A percentile compares a stretch with the other conserved stretches of the same genome.
Evolutionary conservation across 352 stramenopile species (phyloP).

Genomic region (Thraustotheca clavata): DNA sequence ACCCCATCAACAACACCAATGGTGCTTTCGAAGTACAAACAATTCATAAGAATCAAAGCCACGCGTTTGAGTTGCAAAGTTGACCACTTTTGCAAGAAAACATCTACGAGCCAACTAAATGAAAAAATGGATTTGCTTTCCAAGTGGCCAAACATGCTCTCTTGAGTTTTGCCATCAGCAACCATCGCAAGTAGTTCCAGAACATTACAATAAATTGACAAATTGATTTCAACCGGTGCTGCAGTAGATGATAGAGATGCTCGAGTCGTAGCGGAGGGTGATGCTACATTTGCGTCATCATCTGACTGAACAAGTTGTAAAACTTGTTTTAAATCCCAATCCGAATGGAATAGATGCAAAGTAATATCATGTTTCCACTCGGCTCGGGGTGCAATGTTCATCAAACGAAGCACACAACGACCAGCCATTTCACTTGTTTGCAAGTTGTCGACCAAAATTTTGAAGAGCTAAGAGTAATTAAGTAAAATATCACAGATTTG

Average conservation of each 20-base stretch:
- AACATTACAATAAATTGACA: background rate
- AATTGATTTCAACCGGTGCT: background rate
- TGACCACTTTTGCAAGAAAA: background rate
- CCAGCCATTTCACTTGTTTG: constrained; percentile 5
- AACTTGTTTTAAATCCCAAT: constrained; percentile 1
- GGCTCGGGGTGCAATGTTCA: background rate
- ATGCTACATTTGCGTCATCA: background rate
- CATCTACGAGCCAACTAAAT: constrained; percentile 3
- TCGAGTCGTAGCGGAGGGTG: background rate
- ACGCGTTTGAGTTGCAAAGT: background rate
- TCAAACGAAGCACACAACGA: background rate
- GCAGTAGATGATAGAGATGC: background rate
- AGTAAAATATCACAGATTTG: background rate
- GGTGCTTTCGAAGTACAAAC: constrained; percentile 16
- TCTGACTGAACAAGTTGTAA: background rate
- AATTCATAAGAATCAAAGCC: background rate
- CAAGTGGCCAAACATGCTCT: constrained; percentile 17
- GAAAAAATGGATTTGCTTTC: constrained; percentile 13
- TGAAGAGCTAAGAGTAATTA: constrained; percentile 9
- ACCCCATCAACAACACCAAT: background rate
- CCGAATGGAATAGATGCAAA: constrained; percentile 15
- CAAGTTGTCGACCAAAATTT: constrained; percentile 1
- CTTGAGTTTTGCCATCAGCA: constrained; percentile 8
- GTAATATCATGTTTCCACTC: constrained; percentile 20
- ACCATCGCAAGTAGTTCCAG: constrained; percentile 15